Percentiles rank a stretch among this genome's conserved stretches.
Conservation (phyloP, 1,284 basidiomycete species). For the Boletellus deceptivus region DNA sequence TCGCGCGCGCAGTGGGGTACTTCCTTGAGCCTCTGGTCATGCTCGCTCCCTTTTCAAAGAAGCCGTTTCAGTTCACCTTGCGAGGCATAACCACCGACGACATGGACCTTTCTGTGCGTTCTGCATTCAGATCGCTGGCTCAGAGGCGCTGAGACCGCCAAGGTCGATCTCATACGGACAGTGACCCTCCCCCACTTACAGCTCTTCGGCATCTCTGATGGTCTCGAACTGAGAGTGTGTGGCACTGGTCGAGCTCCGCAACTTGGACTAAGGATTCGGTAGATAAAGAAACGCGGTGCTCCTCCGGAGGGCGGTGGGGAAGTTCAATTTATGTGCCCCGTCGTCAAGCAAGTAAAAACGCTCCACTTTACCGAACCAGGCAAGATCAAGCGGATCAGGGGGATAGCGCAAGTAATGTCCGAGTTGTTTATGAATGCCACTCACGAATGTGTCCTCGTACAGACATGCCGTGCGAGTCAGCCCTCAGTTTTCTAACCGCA, state of each 20-base stretch:
- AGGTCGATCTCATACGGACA: conserved; percentile 88
- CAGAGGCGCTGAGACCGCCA: conserved; percentile 8
- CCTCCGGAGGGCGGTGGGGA: conserved; percentile 91
- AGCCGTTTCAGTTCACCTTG: conserved; percentile 77
- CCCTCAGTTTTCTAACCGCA: conserved; percentile 95
- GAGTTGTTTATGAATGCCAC: not conserved
- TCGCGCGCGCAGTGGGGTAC: conserved; percentile 88
- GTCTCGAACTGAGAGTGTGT: conserved; percentile 77
- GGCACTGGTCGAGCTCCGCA: not conserved
- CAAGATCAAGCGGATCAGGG: conserved; percentile 91
- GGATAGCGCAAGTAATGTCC: conserved; percentile 74
- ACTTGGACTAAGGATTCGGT: conserved; percentile 5
- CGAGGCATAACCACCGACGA: conserved; percentile 91
- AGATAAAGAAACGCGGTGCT: conserved; percentile 95
- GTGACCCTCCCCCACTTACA: conserved; percentile 92
- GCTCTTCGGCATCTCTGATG: conserved; percentile 85
- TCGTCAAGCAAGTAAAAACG: conserved; percentile 87
- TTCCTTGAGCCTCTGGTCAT: conserved; percentile 90
- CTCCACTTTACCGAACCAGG: conserved; percentile 91
- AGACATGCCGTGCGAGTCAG: conserved; percentile 94
- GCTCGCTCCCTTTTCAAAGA: conserved; percentile 93
- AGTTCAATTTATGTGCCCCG: conserved; percentile 89
- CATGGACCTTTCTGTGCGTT: conserved; percentile 78
- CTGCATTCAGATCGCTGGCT: not conserved
- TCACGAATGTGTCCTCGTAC: conserved; percentile 10